Conservation (phyloP, 257 asterid genomes). For the Avicennia marina region DNA sequence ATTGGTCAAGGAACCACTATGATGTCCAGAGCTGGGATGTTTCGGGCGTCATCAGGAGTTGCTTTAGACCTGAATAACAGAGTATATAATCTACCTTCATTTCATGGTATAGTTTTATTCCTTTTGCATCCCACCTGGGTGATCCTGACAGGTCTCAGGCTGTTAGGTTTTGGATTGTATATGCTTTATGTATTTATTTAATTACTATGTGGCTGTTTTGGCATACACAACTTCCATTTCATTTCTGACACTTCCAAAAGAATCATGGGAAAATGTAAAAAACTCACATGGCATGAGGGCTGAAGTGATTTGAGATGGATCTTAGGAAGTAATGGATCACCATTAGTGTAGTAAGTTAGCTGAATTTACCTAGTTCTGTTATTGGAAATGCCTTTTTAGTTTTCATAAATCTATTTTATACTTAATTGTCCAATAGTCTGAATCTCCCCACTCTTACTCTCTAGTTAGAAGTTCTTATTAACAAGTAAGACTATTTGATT, state of each 20-base stretch:
- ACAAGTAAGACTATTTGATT: conserved; percentile 18
- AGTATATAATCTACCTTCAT: conserved; percentile 81
- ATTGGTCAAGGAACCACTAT: conserved; percentile 87
- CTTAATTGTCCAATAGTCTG: neutral
- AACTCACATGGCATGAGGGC: too few relatives aligned
- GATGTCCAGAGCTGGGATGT: conserved; percentile 92
- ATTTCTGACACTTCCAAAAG: neutral
- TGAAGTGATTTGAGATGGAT: too few relatives aligned
- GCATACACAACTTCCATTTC: neutral
- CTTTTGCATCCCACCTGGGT: conserved; percentile 4
- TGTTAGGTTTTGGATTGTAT: neutral
- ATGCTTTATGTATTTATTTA: neutral
- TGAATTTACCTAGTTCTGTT: too few relatives aligned
- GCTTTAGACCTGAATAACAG: conserved; percentile 74
- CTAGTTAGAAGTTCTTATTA: neutral
- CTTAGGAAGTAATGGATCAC: too few relatives aligned
- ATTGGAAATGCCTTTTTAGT: too few relatives aligned
- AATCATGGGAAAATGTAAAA: too few relatives aligned
- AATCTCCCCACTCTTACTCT: conserved; percentile 5
- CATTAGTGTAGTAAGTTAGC: too few relatives aligned
- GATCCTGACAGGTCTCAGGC: conserved; percentile 3
- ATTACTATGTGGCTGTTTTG: neutral
- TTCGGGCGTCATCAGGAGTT: conserved; percentile 72
- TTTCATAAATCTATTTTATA: conserved; percentile 1
- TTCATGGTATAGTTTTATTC: conserved; percentile 45